Evolutionary conservation across 2,329 filamentous ascomycete species (phyloP).

Genomic region (Chaetomium globosum): DNA sequence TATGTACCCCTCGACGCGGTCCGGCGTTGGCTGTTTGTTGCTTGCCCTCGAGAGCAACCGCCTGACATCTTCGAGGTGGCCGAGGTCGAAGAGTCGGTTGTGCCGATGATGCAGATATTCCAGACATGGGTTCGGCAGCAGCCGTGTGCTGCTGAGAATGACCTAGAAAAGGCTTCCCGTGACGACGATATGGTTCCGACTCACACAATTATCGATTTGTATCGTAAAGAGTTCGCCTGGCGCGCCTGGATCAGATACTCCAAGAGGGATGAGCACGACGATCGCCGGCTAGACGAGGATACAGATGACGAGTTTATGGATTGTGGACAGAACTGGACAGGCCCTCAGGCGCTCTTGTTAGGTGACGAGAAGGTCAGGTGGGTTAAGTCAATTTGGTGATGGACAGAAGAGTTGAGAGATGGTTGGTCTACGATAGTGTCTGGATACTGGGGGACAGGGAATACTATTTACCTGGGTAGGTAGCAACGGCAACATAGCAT

Average conservation of each 20-base stretch:
- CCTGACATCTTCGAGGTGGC: conserved; percentile 21
- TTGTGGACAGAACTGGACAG: neutral
- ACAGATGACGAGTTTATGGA: neutral
- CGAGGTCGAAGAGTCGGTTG: conserved; percentile 15
- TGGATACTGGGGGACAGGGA: neutral
- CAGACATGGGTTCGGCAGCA: conserved; percentile 13
- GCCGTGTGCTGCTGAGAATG: neutral
- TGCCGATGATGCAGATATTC: conserved; percentile 11
- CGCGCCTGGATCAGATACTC: neutral
- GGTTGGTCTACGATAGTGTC: conserved; percentile 40
- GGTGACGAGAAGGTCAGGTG: neutral
- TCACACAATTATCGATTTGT: neutral
- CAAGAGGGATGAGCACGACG: neutral
- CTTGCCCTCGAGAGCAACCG: neutral
- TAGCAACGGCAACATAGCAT: neutral
- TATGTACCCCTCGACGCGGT: neutral
- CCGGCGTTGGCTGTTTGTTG: too few relatives aligned
- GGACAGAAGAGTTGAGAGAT: too few relatives aligned
- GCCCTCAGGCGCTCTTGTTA: neutral
- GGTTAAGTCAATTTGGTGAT: neutral
- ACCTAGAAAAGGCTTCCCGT: neutral
- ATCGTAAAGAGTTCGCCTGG: conserved; percentile 9
- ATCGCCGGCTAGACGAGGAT: neutral
- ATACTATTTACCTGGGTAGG: too few relatives aligned
- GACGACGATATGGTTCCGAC: neutral